Base-by-base conservation (phyloP, 1,284 basidiomycete species). In the Cerrena zonata region DNA sequence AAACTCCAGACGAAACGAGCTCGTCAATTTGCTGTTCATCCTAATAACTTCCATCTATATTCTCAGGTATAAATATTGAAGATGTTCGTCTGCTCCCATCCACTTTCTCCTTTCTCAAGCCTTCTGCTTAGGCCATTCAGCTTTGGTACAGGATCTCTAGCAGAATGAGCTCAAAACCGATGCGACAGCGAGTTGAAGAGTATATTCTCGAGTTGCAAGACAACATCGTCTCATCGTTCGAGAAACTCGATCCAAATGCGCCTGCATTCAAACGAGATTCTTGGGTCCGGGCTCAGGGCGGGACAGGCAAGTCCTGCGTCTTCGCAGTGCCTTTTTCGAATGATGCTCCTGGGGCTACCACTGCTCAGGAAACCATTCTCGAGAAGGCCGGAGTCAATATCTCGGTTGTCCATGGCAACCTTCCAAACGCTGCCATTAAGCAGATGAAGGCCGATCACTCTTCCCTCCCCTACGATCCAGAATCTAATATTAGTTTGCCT, bases 381-480 rank as follows among this genome's bases (percentile, higher is more conserved):
- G 95, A 99, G 67, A 99, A 99, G 69, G 95, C 89, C 2, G 96
- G 96, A 2, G 93, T 98, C 50, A 98, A 97, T 71, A 89, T 98
- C 60, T 92, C 89, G 24, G 77, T 98, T 63, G 91, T 98, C 1
- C 85, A 97, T 64, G 94, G 94, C 34, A 78, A 74, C 27, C 82
- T 99, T 1, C 91, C 94, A 1, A 91, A 92, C 0, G 73, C 86
- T 18, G 95, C 94, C 2, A 86, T 98, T 65, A 80, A 82, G 64
- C 91, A 96, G 73, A 99, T 99, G 95, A 79, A 89, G 45, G 89
- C 91, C 23, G 91, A 97, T 69, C 94, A 98, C 66, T 77, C 78
- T 27, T 83, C 82, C 21, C 78, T 91, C 54, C 80, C 84, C 2
- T 80, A 87, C 56, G 77, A 82, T 66, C 84, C 61, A 45, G 76